A percentile compares a stretch with the other conserved stretches of the same genome.
Evolutionary conservation across 495 filamentous ascomycete genomes (phyloP).

Genomic region (Melanomma pulvis-pyrius): DNA sequence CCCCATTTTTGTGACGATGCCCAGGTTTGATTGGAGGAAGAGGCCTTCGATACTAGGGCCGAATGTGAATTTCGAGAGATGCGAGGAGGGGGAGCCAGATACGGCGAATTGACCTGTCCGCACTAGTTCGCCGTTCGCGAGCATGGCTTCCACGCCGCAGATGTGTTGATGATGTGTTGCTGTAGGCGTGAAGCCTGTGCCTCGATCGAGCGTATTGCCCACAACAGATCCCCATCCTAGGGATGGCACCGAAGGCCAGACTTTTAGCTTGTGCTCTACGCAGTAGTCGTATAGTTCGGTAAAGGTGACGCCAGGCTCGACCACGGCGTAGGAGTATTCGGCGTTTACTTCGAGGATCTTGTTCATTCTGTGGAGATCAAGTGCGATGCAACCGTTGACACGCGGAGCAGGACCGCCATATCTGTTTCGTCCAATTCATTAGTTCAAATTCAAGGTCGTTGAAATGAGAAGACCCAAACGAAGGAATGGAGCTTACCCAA

Average conservation of each 20-base stretch:
- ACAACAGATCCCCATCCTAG: constrained; percentile 40
- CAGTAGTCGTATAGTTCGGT: constrained; percentile 39
- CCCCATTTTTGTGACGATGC: constrained; percentile 55
- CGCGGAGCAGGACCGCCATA: constrained; percentile 34
- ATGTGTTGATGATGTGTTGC: constrained; percentile 40
- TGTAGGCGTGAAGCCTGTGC: constrained; percentile 39
- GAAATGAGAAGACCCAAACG: background rate
- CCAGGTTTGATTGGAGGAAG: constrained; percentile 55
- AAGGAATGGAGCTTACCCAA: constrained; percentile 8
- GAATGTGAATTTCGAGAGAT: constrained; percentile 53
- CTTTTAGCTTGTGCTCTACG: constrained; percentile 31
- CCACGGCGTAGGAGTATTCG: constrained; percentile 36
- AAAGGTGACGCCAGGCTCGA: constrained; percentile 39
- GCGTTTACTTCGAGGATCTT: constrained; percentile 35
- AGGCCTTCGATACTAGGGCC: constrained; percentile 54
- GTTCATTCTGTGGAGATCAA: constrained; percentile 35
- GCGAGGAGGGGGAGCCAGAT: constrained; percentile 45
- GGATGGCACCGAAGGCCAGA: constrained; percentile 38
- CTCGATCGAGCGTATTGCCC: constrained; percentile 39
- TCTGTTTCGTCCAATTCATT: too few species aligned
- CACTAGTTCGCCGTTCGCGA: constrained; percentile 37
- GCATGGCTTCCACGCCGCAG: constrained; percentile 38
- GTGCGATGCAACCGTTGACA: constrained; percentile 27
- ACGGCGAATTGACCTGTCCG: constrained; percentile 39
- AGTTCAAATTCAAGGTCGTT: background rate